Conservation (phyloP, 2,329 filamentous ascomycete genomes). For the Trichoderma harzianum region DNA sequence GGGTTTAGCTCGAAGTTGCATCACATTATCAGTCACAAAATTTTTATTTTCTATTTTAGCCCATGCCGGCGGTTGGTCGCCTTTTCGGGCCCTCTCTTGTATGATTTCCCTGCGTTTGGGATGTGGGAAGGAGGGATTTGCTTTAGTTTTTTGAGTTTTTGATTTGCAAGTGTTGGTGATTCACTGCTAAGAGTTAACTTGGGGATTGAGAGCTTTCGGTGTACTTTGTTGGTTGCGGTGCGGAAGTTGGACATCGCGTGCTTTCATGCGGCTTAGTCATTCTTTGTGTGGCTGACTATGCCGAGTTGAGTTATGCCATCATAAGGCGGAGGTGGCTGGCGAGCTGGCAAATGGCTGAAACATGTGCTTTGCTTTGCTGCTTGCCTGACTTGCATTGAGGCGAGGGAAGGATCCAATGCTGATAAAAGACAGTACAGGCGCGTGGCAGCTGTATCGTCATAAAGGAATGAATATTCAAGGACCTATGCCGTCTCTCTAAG, state of each 20-base stretch:
- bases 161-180: background rate
- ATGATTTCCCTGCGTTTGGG: background rate
- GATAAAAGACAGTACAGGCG: background rate
- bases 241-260: background rate
- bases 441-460: background rate
- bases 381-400: background rate
- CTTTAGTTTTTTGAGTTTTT: background rate
- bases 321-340: background rate
- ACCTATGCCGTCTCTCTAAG: background rate
- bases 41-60: background rate
- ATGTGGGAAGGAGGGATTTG: background rate
- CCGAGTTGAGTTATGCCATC: background rate
- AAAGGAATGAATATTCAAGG: background rate
- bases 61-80: background rate
- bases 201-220: background rate
- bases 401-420: background rate
- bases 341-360: background rate
- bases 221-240: background rate
- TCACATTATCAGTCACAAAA: slow-evolving; percentile 4
- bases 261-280: background rate
- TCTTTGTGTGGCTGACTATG: background rate
- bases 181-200: background rate
- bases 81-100: background rate
- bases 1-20: background rate
- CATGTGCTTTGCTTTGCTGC: background rate